Conservation (phyloP, 2,329 filamentous ascomycete species). For the Aspergillus fumigatus region DNA sequence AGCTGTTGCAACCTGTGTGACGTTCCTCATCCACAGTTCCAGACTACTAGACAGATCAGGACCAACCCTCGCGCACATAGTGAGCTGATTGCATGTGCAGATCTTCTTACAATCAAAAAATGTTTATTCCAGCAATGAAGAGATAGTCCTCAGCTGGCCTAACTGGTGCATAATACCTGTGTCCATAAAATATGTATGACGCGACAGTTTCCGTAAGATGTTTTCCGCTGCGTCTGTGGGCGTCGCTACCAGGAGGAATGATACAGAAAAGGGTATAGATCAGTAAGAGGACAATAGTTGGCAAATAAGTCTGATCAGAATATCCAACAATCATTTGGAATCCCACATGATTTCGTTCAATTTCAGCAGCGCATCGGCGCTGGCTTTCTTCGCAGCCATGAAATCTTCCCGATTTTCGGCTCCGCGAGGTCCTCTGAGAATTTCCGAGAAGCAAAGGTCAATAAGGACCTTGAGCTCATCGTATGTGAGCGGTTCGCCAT, state of each 20-base stretch:
- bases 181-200: no score
- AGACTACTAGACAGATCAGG: no score
- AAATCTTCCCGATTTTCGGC: slow-evolving; percentile 43
- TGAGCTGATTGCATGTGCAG: no score
- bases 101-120: no score
- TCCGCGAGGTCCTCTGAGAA: slow-evolving; percentile 37
- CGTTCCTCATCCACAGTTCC: no score
- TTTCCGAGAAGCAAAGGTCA: slow-evolving; percentile 44
- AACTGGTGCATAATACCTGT: no score
- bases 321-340: slow-evolving; percentile 24
- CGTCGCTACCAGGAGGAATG: neutral
- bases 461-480: slow-evolving; percentile 44
- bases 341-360: slow-evolving; percentile 48
- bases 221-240: no score
- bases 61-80: no score
- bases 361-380: slow-evolving; percentile 40
- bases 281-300: neutral
- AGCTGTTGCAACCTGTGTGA: no score
- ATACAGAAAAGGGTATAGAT: neutral
- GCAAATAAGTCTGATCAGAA: neutral
- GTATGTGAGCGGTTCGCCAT: slow-evolving; percentile 42
- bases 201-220: no score
- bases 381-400: slow-evolving; percentile 43
- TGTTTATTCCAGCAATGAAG: no score
- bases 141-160: no score